Base-by-base conservation (phyloP, 352 stramenopile genomes). In the Aphanomyces cochlioides region DNA sequence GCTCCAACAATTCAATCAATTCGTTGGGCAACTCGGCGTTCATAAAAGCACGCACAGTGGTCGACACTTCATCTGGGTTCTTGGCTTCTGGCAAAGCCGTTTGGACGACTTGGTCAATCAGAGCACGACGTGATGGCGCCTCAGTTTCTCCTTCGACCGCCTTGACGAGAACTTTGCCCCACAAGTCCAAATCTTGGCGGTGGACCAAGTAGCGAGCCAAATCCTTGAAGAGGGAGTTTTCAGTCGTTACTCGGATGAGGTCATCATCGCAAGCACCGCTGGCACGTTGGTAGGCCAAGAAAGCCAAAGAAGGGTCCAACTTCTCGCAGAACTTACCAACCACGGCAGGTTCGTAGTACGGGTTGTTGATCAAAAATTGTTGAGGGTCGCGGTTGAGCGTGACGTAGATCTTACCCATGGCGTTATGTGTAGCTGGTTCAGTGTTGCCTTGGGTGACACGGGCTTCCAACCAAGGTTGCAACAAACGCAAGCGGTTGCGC, bases 351-450 rank as follows among this genome's bases (percentile, higher is more conserved):
- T 99, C 97, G 84, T 99, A 99, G 78, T 99, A 99, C 90, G 99
- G 98, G 84, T 99, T 99, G 90, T 99, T 99, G 47, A 91, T 93
- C 78, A 99, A 85, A 82, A 99, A 99, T 69, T 98, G 92, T 78
- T 99, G 96, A 7, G 98, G 96, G 72, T 99, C 97, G 76, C 97
- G 95, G 86, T 99, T 99, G 69, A 99, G 83, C 41, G 97, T 99
- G 57, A 99, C 97, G 88, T 99, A 99, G 81, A 99, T 99, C 91
- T 99, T 99, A 79, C 97, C 98, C 56, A 99, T 95, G 45, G 97
- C 97, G 78, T 99, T 99, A 88, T 99, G 98, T 15, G 97, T 99
- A 41, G 96, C 96, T 36, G 96, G 95, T 75, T 99, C 97, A 12
- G 96, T 99, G 80, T 98, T 99, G 69, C 97, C 97, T 79, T 98